A percentile compares a stretch with the other conserved stretches of the same genome.
These are phyloP conservation scores for Porpolomopsis calyptriformis DNA, from an alignment of 768 basidiomycete genomes.

Conservation along the genomic window DNA sequence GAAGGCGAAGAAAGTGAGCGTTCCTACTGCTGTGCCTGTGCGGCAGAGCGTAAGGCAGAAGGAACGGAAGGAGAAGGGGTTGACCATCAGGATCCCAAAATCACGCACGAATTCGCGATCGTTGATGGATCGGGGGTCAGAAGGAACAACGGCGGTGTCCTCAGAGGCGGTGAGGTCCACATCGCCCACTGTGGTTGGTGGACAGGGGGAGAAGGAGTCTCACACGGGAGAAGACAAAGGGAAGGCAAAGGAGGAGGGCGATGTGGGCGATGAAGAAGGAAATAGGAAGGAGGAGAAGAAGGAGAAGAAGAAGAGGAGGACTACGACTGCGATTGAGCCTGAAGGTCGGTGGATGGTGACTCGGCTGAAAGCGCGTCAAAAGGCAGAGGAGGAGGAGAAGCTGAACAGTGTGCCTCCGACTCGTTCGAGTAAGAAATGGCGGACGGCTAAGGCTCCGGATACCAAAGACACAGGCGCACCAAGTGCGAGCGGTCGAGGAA, in stretches of 20 bases:
- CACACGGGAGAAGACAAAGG: no score
- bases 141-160: background rate
- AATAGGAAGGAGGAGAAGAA: constrained; percentile 7
- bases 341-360: background rate
- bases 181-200: no score
- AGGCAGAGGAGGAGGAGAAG: background rate
- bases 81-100: constrained; percentile 13
- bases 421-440: background rate
- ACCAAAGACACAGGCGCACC: constrained; percentile 5
- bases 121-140: background rate
- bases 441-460: constrained; percentile 2
- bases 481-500: constrained; percentile 9
- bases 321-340: background rate
- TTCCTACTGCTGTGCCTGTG: background rate
- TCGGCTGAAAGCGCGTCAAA: background rate
- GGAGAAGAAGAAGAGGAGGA: constrained; percentile 5
- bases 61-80: background rate
- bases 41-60: background rate
- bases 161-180: no score
- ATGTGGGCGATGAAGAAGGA: constrained; percentile 11
- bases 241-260: no score
- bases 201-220: no score
- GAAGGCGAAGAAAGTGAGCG: background rate
- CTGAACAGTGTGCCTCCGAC: background rate
- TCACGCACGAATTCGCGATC: background rate